Evolutionary conservation across 2,329 filamentous ascomycete genomes (phyloP).

Genomic region (Xylaria sp.): DNA sequence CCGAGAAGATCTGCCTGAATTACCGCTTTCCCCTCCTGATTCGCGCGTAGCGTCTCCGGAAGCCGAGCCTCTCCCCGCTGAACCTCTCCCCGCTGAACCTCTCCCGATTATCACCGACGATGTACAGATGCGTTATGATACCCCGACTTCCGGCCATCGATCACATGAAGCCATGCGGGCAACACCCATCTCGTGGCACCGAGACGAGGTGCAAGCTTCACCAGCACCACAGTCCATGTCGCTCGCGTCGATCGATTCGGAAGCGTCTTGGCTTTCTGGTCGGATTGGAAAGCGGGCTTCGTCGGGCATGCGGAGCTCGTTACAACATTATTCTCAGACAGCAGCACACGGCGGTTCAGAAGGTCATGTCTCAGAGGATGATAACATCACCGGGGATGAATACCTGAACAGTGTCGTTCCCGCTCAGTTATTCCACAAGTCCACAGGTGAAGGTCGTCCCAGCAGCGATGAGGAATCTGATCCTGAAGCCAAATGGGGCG

Average conservation of each 20-base stretch:
- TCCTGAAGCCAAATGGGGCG: slow-evolving; percentile 55
- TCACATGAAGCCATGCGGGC: slow-evolving; percentile 46
- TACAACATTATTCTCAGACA: slow-evolving; percentile 40
- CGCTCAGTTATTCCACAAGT: slow-evolving; percentile 41
- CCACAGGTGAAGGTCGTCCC: slow-evolving; percentile 54
- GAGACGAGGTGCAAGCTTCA: slow-evolving; percentile 48
- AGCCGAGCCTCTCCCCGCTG: slow-evolving; percentile 45
- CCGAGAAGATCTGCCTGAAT: slow-evolving; percentile 86
- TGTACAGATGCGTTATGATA: slow-evolving; percentile 47
- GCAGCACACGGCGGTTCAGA: slow-evolving; percentile 57
- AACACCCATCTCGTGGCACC: slow-evolving; percentile 49
- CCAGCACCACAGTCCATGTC: slow-evolving; percentile 76
- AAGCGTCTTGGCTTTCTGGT: slow-evolving; percentile 93
- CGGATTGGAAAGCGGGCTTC: slow-evolving; percentile 55
- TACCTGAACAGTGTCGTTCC: slow-evolving; percentile 63
- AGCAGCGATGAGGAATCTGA: slow-evolving; percentile 61
- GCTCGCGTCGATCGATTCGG: slow-evolving; percentile 90
- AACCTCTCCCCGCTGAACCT: slow-evolving; percentile 38
- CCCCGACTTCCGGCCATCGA: slow-evolving; percentile 49
- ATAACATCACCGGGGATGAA: slow-evolving; percentile 75
- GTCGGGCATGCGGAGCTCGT: slow-evolving; percentile 46
- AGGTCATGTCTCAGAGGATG: slow-evolving; percentile 52
- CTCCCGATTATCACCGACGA: slow-evolving; percentile 40
- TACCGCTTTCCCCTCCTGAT: slow-evolving; percentile 81
- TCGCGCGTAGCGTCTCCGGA: slow-evolving; percentile 81